A percentile compares a stretch with the other conserved stretches of the same genome.
Conservation (phyloP, 2,329 filamentous ascomycete genomes). For the Calonectria hongkongensis region DNA sequence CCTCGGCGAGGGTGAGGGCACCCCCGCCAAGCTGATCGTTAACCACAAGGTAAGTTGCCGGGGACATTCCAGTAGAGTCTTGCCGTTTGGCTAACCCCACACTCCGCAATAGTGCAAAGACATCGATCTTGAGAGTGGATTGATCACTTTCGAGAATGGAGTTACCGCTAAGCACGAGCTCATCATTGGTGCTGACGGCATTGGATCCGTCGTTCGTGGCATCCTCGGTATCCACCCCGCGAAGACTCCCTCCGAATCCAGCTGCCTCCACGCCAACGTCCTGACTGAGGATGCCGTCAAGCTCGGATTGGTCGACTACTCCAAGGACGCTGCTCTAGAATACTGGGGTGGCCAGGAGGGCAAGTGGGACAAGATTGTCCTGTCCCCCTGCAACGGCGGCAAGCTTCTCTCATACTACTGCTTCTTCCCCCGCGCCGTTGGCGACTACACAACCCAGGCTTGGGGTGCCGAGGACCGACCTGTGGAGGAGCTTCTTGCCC, state of each 20-base stretch:
- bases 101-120: slow-evolving; percentile 61
- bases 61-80: too few relatives aligned
- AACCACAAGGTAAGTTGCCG: slow-evolving; percentile 70
- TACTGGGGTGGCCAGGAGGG: slow-evolving; percentile 82
- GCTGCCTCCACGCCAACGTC: slow-evolving; percentile 80
- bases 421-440: slow-evolving; percentile 74
- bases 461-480: slow-evolving; percentile 74
- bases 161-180: slow-evolving; percentile 72
- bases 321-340: slow-evolving; percentile 75
- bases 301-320: slow-evolving; percentile 78
- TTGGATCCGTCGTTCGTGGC: slow-evolving; percentile 78
- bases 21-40: slow-evolving; percentile 71
- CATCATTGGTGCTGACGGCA: slow-evolving; percentile 79
- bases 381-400: slow-evolving; percentile 81
- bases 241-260: slow-evolving; percentile 75
- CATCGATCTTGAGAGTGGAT: slow-evolving; percentile 71
- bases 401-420: slow-evolving; percentile 81
- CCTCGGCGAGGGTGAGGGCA: slow-evolving; percentile 71
- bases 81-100: neutral
- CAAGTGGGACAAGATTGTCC: slow-evolving; percentile 81
- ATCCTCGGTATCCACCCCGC: slow-evolving; percentile 78
- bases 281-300: slow-evolving; percentile 75
- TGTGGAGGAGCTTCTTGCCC: slow-evolving; percentile 75
- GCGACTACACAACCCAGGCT: slow-evolving; percentile 74
- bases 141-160: slow-evolving; percentile 73